These are phyloP conservation scores for Ustilago lituana DNA, from an alignment of 1,284 basidiomycete genomes.

Conservation along the genomic window DNA sequence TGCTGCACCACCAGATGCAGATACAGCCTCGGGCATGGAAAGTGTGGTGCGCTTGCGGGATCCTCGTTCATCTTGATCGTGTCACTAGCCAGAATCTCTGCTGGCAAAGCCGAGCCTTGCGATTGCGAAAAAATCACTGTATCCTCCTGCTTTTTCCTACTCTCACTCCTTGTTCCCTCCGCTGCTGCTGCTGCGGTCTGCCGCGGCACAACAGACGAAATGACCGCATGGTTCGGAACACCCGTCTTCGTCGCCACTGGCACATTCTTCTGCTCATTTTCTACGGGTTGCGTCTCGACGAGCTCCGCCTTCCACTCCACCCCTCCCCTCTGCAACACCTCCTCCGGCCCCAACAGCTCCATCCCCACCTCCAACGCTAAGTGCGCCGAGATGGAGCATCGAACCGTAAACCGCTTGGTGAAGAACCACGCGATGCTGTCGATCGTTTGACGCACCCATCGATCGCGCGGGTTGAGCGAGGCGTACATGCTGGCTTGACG, in stretches of 20 bases:
- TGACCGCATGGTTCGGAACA: constrained; percentile 25
- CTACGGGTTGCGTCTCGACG: constrained; percentile 5
- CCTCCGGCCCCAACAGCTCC: constrained; percentile 25
- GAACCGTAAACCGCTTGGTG: constrained; percentile 18
- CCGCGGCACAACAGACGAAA: constrained; percentile 13
- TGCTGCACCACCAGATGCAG: constrained; percentile 16
- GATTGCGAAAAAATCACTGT: constrained; percentile 15
- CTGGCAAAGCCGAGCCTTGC: neutral
- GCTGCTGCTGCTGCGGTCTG: constrained; percentile 7
- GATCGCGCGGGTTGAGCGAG: constrained; percentile 30
- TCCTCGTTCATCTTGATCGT: constrained; percentile 21
- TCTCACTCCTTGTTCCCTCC: neutral
- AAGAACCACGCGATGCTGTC: constrained; percentile 25
- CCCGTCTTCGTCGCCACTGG: neutral
- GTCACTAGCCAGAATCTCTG: constrained; percentile 25
- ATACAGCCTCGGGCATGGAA: constrained; percentile 30
- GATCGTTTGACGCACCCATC: constrained; percentile 23
- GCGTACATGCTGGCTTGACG: constrained; percentile 11
- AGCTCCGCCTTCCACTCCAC: constrained; percentile 42
- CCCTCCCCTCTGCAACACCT: constrained; percentile 28
- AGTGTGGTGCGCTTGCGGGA: neutral
- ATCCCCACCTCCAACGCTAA: constrained; percentile 30
- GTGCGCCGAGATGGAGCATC: constrained; percentile 14
- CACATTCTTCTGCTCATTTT: neutral
- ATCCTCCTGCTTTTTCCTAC: neutral